These are phyloP conservation scores for Solanum arcanum DNA, from an alignment of 257 asterid species.

Conservation along the genomic window DNA sequence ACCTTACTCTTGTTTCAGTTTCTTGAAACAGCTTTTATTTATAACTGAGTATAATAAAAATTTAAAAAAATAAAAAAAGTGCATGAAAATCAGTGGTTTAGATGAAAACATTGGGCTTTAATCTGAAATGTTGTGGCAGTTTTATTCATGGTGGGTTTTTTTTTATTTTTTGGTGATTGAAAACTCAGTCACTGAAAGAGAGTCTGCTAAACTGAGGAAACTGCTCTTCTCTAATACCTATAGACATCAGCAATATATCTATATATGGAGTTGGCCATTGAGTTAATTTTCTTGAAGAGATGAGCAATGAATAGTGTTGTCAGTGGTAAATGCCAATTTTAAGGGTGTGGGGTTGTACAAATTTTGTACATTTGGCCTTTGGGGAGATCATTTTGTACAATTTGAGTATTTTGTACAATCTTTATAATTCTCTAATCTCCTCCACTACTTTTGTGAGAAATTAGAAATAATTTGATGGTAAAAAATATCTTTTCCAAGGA, in stretches of 20 bases:
- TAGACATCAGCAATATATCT: neutral
- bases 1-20: neutral
- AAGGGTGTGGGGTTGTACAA: neutral
- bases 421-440: neutral
- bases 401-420: neutral
- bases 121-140: neutral
- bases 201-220: neutral
- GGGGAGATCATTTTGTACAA: neutral
- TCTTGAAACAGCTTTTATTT: neutral
- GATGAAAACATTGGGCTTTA: slow-evolving; percentile 1
- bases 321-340: neutral
- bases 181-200: neutral
- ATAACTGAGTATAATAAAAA: neutral
- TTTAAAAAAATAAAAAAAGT: neutral
- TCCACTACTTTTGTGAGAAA: neutral
- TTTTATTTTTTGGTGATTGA: neutral
- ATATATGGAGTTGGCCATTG: neutral
- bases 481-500: neutral
- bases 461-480: neutral
- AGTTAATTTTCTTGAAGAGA: neutral
- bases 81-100: slow-evolving; percentile 31
- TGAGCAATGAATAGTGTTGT: neutral
- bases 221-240: neutral
- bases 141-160: neutral
- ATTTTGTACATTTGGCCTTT: neutral